Conservation (phyloP, 2,329 filamentous ascomycete genomes). For the Ramularia endophylla region DNA sequence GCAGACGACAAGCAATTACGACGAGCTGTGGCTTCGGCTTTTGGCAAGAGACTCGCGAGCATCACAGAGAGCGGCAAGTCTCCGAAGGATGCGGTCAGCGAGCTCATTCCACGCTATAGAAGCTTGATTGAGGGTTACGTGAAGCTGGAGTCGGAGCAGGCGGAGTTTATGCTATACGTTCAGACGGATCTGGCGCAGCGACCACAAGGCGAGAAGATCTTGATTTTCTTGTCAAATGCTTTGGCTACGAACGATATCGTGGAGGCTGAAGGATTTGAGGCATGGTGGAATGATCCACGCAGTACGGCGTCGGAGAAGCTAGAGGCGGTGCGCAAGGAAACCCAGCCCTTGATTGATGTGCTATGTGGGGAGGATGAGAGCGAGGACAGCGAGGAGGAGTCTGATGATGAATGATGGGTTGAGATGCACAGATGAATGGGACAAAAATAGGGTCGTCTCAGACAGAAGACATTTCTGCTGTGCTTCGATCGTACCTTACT, state of each 20-base stretch:
- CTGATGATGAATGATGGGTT: slow-evolving; percentile 21
- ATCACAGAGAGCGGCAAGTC: slow-evolving; percentile 47
- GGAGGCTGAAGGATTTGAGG: slow-evolving; percentile 80
- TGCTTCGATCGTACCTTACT: too few species aligned
- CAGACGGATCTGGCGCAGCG: slow-evolving; percentile 71
- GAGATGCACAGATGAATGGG: background rate
- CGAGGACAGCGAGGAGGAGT: slow-evolving; percentile 53
- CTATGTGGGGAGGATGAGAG: slow-evolving; percentile 73
- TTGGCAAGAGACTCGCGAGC: slow-evolving; percentile 74
- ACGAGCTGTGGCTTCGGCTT: slow-evolving; percentile 75
- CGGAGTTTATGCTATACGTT: slow-evolving; percentile 75
- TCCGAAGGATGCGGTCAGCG: slow-evolving; percentile 37
- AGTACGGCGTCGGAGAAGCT: slow-evolving; percentile 64
- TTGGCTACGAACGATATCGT: slow-evolving; percentile 78
- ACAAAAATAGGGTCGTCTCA: too few species aligned
- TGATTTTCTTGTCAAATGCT: slow-evolving; percentile 75
- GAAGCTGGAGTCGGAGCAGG: slow-evolving; percentile 60
- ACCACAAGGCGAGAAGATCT: slow-evolving; percentile 58
- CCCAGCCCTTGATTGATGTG: slow-evolving; percentile 68
- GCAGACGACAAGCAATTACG: slow-evolving; percentile 86
- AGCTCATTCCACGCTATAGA: slow-evolving; percentile 48
- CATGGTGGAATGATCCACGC: slow-evolving; percentile 79
- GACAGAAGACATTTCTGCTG: too few species aligned
- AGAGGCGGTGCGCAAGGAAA: slow-evolving; percentile 64
- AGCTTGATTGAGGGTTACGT: slow-evolving; percentile 55